A percentile compares a stretch with the other conserved stretches of the same genome.
These are phyloP conservation scores for Phaeosphaeriaceae sp. DNA, from an alignment of 2,329 filamentous ascomycete genomes.

Conservation along the genomic window DNA sequence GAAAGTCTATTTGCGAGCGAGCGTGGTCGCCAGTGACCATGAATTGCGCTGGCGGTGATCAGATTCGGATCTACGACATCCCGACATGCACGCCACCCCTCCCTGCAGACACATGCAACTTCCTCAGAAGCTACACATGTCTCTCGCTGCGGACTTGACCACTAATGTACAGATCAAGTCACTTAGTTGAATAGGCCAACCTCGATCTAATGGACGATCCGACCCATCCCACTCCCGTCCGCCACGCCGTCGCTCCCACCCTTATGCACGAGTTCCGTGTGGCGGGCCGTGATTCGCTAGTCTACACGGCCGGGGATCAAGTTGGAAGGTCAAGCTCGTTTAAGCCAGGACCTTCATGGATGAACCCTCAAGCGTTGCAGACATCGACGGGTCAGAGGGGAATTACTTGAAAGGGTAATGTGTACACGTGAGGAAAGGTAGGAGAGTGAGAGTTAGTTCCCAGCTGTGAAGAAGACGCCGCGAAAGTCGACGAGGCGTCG, in stretches of 20 bases:
- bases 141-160: too few species aligned
- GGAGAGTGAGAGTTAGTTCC: too few species aligned
- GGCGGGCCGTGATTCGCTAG: conserved; percentile 6
- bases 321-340: conserved; percentile 7
- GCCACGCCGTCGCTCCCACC: neutral
- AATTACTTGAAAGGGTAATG: conserved; percentile 12
- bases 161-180: too few species aligned
- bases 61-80: neutral
- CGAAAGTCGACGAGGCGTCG: too few species aligned
- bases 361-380: conserved; percentile 23
- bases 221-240: neutral
- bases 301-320: neutral
- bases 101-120: too few species aligned
- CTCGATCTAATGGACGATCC: neutral
- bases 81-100: neutral
- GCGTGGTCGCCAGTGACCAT: too few species aligned
- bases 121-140: too few species aligned
- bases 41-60: too few species aligned
- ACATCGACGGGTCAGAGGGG: conserved; percentile 14
- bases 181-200: too few species aligned
- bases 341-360: conserved; percentile 21
- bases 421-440: neutral
- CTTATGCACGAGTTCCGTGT: conserved; percentile 10
- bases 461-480: too few species aligned
- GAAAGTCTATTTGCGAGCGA: too few species aligned